Evolutionary conservation across 345 rosid genomes (phyloP), one percentile per base, ranked within the genome.

Genomic region (Citrus inodora): DNA sequence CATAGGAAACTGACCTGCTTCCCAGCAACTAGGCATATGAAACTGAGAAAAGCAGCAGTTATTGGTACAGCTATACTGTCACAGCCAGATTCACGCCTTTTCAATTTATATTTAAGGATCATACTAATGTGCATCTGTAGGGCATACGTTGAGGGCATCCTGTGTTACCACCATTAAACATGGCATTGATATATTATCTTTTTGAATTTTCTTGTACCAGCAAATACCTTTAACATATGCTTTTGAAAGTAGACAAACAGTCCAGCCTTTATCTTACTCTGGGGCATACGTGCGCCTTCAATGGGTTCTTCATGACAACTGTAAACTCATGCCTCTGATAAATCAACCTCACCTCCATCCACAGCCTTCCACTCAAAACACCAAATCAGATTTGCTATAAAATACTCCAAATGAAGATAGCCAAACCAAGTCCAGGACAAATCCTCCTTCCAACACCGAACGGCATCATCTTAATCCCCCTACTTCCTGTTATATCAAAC

Each of bases 371-470:
- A 46, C 27, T 61, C 69, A 7, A 19, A 62, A 2, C 11, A 32
- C 66, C 71, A 69, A 25, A 75, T 9, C 9, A 75, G 25, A 80
- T 75, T 75, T 2, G 79, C 76, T 6, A 71, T 77, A 32, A 70
- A 51, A 42, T 70, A 70, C 17, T 70, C 40, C 74, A 70, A 51
- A 25, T 70, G 60, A 37, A 74, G 67, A 24, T 74, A 7, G 55
- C 56, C 32, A 74, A 61, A 38, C 37, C 37, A 25, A 40, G 30
- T 1, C 73, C 77, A 5, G 77, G 80, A 40, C 73, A 81, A n/a
- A 76, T 71, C 65, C 83, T 81, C 10, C 77, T 76, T 9, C 78
- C 78, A 1, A 30, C 80, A 0, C 80, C 74, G 24, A 77, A 81
- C 2, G 80, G 76, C 76, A 76, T 80, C 61, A 51, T 70, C 37